These are phyloP conservation scores for Lentithecium fluviatile DNA, from an alignment of 495 filamentous ascomycete genomes.

Conservation along the genomic window DNA sequence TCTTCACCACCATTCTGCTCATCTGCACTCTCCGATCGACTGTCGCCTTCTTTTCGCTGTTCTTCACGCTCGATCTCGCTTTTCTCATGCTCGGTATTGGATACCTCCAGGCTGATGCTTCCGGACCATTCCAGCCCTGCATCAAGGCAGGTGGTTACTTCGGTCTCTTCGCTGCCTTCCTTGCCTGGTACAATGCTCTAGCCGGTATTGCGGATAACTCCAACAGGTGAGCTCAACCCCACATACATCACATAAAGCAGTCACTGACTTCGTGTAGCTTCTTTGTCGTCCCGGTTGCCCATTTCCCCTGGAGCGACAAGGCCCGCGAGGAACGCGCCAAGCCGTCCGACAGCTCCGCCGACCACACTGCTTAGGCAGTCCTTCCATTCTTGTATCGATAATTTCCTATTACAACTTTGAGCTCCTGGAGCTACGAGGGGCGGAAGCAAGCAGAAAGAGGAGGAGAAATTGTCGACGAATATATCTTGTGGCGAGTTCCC, in stretches of 20 bases:
- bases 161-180: conserved; percentile 81
- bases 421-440: too few species aligned
- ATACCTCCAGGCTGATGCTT: conserved; percentile 58
- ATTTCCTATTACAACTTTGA: too few species aligned
- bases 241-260: background rate
- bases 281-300: conserved; percentile 90
- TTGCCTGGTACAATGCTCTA: conserved; percentile 95
- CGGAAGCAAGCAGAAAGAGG: too few species aligned
- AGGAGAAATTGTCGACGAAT: too few species aligned
- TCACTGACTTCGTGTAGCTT: conserved; percentile 58
- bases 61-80: conserved; percentile 89
- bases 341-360: conserved; percentile 42
- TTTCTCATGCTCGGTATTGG: conserved; percentile 84
- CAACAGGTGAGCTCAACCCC: conserved; percentile 59
- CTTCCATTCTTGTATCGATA: too few species aligned
- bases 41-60: conserved; percentile 92
- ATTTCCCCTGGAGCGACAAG: conserved; percentile 97
- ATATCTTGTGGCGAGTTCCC: too few species aligned
- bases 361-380: conserved; percentile 13
- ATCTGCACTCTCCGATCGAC: conserved; percentile 90
- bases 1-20: conserved; percentile 89
- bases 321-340: conserved; percentile 59
- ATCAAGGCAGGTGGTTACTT: conserved; percentile 84
- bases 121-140: conserved; percentile 51
- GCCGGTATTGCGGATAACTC: conserved; percentile 85